phyloP scores from a whole-genome alignment of 176 grass and related monocot species.

The Chloris gayana region DNA sequence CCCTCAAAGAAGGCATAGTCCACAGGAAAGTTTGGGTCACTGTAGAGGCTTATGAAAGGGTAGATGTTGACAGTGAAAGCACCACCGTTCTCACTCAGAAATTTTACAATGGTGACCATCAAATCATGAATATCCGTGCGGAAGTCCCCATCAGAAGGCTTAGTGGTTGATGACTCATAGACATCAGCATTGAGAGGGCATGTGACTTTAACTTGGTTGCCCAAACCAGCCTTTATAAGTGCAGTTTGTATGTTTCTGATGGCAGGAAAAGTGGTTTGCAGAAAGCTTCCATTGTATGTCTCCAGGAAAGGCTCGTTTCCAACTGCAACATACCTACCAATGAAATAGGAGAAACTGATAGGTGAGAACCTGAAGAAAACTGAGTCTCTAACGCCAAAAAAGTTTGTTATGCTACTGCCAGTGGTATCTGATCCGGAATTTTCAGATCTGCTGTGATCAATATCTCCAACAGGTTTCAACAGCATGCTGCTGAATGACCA shows the following conservation, averaged over 20 bases:
- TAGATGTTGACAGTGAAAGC: constrained; percentile 98
- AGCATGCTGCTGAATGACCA: not conserved
- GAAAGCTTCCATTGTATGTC: constrained; percentile 98
- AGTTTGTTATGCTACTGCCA: not conserved
- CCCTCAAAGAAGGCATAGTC: constrained; percentile 98
- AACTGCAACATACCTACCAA: constrained; percentile 86
- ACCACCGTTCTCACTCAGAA: constrained; percentile 75
- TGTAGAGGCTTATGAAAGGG: constrained; percentile 98
- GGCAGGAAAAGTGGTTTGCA: constrained; percentile 91
- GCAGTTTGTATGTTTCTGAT: constrained; percentile 81
- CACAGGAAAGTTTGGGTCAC: constrained; percentile 74
- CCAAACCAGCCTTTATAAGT: constrained; percentile 79
- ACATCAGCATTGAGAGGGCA: constrained; percentile 89
- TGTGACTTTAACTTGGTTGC: constrained; percentile 79
- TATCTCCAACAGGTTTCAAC: not conserved
- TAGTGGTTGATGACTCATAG: constrained; percentile 54
- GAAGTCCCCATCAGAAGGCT: constrained; percentile 94
- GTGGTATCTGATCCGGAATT: not conserved
- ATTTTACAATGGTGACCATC: constrained; percentile 89
- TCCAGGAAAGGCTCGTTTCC: constrained; percentile 96
- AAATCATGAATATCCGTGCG: constrained; percentile 83
- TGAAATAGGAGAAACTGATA: constrained; percentile 21
- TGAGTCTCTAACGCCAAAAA: not conserved
- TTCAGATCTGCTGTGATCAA: not conserved
- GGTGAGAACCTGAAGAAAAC: not conserved